Conservation (phyloP, 345 rosid species). For the Eucalyptus curtisii region DNA sequence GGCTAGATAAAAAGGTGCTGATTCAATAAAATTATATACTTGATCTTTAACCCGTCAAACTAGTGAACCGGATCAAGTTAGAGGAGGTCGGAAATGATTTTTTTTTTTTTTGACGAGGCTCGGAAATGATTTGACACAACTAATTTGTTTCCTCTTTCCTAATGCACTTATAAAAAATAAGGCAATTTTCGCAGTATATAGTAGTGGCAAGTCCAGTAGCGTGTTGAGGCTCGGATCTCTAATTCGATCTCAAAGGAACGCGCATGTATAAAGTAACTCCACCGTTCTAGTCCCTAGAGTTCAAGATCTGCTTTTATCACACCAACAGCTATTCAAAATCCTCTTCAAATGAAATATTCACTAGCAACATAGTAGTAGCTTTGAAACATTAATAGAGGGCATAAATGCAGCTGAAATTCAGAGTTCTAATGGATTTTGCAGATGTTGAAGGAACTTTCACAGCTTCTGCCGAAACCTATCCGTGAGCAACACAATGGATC, state of each 20-base stretch:
- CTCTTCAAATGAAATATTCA: background rate
- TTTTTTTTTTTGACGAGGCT: no score
- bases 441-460: background rate
- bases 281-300: background rate
- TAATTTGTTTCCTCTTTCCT: background rate
- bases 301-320: background rate
- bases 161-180: background rate
- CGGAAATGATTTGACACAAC: no score
- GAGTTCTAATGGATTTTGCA: background rate
- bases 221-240: background rate
- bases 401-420: background rate
- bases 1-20: background rate
- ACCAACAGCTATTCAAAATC: background rate
- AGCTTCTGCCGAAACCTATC: background rate
- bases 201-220: background rate
- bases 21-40: background rate
- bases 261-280: background rate
- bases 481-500: background rate
- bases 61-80: background rate
- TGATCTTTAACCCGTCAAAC: background rate
- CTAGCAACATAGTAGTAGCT: background rate
- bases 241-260: background rate
- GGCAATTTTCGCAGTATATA: background rate
- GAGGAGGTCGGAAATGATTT: background rate
- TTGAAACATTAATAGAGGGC: background rate